Conservation (phyloP, 2,329 filamentous ascomycete species). For the Fusarium sp. region DNA sequence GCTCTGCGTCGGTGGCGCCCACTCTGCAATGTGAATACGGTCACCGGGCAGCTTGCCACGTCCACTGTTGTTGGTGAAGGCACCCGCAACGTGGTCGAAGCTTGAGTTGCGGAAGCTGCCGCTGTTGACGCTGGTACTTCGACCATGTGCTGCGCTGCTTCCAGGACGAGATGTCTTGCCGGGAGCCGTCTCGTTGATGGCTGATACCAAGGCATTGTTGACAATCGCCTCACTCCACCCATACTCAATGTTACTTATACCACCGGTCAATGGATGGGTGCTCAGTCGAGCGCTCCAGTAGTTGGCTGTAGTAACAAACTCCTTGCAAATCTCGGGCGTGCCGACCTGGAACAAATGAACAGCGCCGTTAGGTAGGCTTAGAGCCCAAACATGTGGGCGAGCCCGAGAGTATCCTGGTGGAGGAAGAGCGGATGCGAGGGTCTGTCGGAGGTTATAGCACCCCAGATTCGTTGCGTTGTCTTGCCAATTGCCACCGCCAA, state of each 20-base stretch:
- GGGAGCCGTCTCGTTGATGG: constrained; percentile 62
- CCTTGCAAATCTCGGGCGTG: constrained; percentile 91
- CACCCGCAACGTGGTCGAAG: constrained; percentile 70
- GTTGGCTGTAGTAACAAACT: constrained; percentile 94
- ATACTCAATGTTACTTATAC: constrained; percentile 97
- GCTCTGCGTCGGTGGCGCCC: constrained; percentile 89
- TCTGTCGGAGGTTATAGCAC: constrained; percentile 89
- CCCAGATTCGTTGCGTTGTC: constrained; percentile 93
- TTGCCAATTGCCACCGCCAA: constrained; percentile 98
- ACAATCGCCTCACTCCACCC: constrained; percentile 93
- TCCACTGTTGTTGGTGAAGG: constrained; percentile 64
- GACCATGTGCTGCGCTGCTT: constrained; percentile 60
- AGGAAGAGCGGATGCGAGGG: constrained; percentile 89
- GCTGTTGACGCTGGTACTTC: constrained; percentile 62
- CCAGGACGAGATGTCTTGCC: constrained; percentile 61
- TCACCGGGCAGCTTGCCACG: constrained; percentile 82
- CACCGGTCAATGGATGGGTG: constrained; percentile 91
- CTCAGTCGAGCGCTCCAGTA: constrained; percentile 97
- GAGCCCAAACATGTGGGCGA: constrained; percentile 91
- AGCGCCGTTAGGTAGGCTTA: constrained; percentile 90
- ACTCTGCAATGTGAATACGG: constrained; percentile 84
- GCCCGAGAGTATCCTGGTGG: constrained; percentile 92
- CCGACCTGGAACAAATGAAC: constrained; percentile 99
- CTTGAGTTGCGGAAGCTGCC: constrained; percentile 67
- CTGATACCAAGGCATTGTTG: constrained; percentile 67